phyloP scores from a whole-genome alignment of 306 rosid genomes.

The Castanea crenata region DNA sequence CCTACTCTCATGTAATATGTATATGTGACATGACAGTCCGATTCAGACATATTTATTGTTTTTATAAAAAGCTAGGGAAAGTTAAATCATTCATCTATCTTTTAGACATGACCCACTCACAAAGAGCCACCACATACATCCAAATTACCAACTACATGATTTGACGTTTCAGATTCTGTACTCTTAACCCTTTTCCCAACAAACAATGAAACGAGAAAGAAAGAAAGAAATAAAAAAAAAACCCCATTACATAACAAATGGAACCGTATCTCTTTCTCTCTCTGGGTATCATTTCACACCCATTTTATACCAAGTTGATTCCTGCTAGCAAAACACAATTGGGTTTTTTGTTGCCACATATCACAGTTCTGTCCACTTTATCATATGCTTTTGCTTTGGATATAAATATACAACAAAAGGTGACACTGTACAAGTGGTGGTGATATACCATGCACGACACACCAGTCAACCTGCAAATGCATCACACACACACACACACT shows the following conservation, averaged over 20 bases:
- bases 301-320: neutral
- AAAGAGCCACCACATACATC: constrained; percentile 48
- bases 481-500: neutral
- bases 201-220: constrained; percentile 12
- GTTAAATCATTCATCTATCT: constrained; percentile 28
- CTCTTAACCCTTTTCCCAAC: constrained; percentile 39
- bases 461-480: too few relatives aligned
- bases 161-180: constrained; percentile 93
- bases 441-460: neutral
- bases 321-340: neutral
- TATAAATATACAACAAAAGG: too few relatives aligned
- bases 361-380: neutral
- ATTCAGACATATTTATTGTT: constrained; percentile 30
- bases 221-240: too few relatives aligned
- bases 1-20: neutral
- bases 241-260: neutral
- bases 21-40: constrained; percentile 35
- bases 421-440: neutral
- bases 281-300: neutral
- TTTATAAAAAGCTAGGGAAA: constrained; percentile 28
- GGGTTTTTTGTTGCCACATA: neutral
- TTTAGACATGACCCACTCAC: constrained; percentile 53
- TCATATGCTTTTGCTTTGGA: neutral
- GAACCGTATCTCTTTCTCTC: neutral
- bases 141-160: constrained; percentile 54